These are phyloP conservation scores for Dactylellina sp. DNA, from an alignment of 2,329 filamentous ascomycete species.

Conservation along the genomic window DNA sequence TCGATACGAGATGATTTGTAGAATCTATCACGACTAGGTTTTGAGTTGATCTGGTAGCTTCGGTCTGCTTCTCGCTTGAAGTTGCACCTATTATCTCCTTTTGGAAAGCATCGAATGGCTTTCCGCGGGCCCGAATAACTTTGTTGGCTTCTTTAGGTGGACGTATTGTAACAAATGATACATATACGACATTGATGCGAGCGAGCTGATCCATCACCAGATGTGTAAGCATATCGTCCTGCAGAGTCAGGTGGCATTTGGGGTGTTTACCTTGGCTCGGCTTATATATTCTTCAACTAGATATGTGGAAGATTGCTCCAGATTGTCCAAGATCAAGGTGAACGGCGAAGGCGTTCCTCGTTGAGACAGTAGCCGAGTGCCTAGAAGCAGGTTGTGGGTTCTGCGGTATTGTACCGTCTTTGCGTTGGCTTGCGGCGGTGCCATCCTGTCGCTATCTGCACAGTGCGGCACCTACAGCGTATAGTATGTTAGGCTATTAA, in stretches of 20 bases:
- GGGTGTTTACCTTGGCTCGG: slow-evolving; percentile 74
- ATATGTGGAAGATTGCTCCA: slow-evolving; percentile 81
- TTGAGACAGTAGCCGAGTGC: slow-evolving; percentile 83
- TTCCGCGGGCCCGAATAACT: slow-evolving; percentile 75
- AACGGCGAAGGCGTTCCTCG: slow-evolving; percentile 85
- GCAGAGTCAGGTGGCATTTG: not conserved
- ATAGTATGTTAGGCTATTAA: too few relatives aligned
- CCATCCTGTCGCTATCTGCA: slow-evolving; percentile 16
- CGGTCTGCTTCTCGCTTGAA: slow-evolving; percentile 19
- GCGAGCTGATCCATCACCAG: slow-evolving; percentile 65
- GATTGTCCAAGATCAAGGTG: slow-evolving; percentile 83
- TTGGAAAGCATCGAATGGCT: slow-evolving; percentile 70
- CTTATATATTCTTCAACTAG: slow-evolving; percentile 79
- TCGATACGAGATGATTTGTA: slow-evolving; percentile 38
- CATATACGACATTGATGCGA: slow-evolving; percentile 73
- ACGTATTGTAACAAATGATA: slow-evolving; percentile 80
- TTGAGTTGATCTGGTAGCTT: slow-evolving; percentile 11
- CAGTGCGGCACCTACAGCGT: too few relatives aligned
- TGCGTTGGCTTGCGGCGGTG: slow-evolving; percentile 49
- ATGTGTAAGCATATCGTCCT: not conserved
- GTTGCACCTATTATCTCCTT: slow-evolving; percentile 70
- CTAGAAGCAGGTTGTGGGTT: slow-evolving; percentile 84
- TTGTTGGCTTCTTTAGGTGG: slow-evolving; percentile 74
- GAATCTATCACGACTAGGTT: slow-evolving; percentile 50
- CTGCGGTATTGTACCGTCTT: slow-evolving; percentile 71